Conservation (phyloP, 1,284 basidiomycete genomes). For the Ustilago vetiveriae region DNA sequence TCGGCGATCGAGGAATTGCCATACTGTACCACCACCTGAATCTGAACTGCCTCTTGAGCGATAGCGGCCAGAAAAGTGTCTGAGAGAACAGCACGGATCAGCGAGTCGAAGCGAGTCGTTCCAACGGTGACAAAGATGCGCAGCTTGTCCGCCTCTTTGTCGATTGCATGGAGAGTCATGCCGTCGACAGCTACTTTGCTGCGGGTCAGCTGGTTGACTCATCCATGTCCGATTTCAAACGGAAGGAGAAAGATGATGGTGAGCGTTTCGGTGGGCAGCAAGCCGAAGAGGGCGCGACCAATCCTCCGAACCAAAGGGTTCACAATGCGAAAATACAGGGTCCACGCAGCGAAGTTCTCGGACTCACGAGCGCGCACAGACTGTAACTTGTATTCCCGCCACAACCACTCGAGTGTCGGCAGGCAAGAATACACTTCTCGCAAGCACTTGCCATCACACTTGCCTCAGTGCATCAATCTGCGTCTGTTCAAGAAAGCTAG, state of each 20-base stretch:
- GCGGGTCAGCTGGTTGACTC: background rate
- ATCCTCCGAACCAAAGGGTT: background rate
- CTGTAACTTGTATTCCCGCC: too few species aligned
- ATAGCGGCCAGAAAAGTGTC: constrained; percentile 26
- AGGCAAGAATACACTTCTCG: too few species aligned
- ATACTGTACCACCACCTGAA: constrained; percentile 28
- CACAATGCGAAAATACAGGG: constrained; percentile 8
- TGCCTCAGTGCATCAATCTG: too few species aligned
- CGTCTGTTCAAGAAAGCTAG: too few species aligned
- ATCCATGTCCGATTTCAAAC: background rate
- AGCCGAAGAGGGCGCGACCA: too few species aligned
- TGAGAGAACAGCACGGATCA: constrained; percentile 44
- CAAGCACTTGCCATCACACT: too few species aligned
- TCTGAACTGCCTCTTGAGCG: background rate
- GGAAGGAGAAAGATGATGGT: background rate
- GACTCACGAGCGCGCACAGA: too few species aligned
- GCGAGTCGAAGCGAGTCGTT: constrained; percentile 56
- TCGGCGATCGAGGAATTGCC: constrained; percentile 43
- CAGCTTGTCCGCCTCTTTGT: background rate
- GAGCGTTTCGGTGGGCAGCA: background rate
- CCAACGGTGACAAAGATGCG: constrained; percentile 58
- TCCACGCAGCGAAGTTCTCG: constrained; percentile 2
- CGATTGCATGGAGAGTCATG: background rate
- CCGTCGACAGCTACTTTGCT: constrained; percentile 7
- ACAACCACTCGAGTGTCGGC: too few species aligned